phyloP scores from a whole-genome alignment of 2,329 filamentous ascomycete genomes.

The Escovopsis sp. region DNA sequence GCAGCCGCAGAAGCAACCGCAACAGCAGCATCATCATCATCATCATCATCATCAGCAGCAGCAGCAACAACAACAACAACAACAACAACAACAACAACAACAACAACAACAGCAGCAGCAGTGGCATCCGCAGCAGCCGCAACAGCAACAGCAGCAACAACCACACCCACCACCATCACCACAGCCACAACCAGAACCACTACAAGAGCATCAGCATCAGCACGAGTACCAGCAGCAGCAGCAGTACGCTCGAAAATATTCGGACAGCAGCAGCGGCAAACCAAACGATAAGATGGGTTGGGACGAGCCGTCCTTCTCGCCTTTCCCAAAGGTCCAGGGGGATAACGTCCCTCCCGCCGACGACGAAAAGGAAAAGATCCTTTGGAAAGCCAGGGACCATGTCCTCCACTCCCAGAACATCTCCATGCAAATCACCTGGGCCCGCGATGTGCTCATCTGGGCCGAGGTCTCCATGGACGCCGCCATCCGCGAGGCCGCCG shows the following conservation, averaged over 20 bases:
- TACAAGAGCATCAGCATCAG: slow-evolving; percentile 2
- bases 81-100: too few relatives aligned
- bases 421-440: slow-evolving; percentile 93
- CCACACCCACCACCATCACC: too few relatives aligned
- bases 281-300: slow-evolving; percentile 26
- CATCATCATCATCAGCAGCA: too few relatives aligned
- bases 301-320: slow-evolving; percentile 67
- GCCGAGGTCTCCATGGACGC: slow-evolving; percentile 74
- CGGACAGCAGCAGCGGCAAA: slow-evolving; percentile 18
- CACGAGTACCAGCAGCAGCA: too few relatives aligned
- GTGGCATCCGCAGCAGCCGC: too few relatives aligned
- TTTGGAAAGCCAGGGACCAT: slow-evolving; percentile 69
- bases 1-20: slow-evolving; percentile 19
- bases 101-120: too few relatives aligned
- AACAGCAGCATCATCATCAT: slow-evolving; percentile 2
- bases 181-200: too few relatives aligned
- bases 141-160: too few relatives aligned
- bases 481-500: slow-evolving; percentile 46
- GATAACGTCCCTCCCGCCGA: slow-evolving; percentile 87
- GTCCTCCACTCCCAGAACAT: slow-evolving; percentile 91
- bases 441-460: slow-evolving; percentile 79
- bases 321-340: slow-evolving; percentile 75
- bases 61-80: too few relatives aligned
- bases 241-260: slow-evolving; percentile 8
- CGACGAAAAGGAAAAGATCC: slow-evolving; percentile 80